phyloP scores from a whole-genome alignment of 345 rosid genomes.

The Firmiana major region DNA sequence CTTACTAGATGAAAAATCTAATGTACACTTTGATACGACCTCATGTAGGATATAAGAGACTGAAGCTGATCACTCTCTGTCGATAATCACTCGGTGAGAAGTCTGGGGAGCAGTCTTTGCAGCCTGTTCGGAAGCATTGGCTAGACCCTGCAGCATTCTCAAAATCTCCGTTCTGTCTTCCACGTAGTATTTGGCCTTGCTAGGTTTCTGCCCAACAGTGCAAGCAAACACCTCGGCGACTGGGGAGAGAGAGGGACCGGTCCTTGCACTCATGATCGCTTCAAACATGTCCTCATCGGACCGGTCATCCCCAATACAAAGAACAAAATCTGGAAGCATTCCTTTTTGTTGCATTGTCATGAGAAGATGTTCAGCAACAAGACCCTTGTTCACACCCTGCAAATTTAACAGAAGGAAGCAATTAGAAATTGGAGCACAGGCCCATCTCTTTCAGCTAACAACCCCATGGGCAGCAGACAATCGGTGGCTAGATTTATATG shows the following conservation, averaged over 20 bases:
- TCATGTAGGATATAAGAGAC: neutral
- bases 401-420: neutral
- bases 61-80: conserved; percentile 5
- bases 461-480: neutral
- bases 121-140: conserved; percentile 41
- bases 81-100: neutral
- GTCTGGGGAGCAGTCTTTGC: conserved; percentile 10
- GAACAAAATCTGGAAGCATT: conserved; percentile 72
- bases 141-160: conserved; percentile 69
- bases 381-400: conserved; percentile 93
- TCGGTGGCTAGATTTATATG: neutral
- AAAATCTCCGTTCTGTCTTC: conserved; percentile 76
- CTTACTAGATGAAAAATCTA: neutral
- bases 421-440: neutral
- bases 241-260: conserved; percentile 63
- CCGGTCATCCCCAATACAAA: conserved; percentile 89
- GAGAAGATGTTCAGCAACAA: conserved; percentile 67
- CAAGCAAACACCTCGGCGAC: conserved; percentile 90
- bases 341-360: conserved; percentile 58
- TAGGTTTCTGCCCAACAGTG: conserved; percentile 88
- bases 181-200: conserved; percentile 90
- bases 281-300: conserved; percentile 98
- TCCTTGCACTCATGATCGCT: conserved; percentile 61
- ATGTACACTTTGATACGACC: neutral
- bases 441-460: neutral